These are phyloP conservation scores for Cordyceps javanica DNA, from an alignment of 2,329 filamentous ascomycete genomes.

Conservation along the genomic window DNA sequence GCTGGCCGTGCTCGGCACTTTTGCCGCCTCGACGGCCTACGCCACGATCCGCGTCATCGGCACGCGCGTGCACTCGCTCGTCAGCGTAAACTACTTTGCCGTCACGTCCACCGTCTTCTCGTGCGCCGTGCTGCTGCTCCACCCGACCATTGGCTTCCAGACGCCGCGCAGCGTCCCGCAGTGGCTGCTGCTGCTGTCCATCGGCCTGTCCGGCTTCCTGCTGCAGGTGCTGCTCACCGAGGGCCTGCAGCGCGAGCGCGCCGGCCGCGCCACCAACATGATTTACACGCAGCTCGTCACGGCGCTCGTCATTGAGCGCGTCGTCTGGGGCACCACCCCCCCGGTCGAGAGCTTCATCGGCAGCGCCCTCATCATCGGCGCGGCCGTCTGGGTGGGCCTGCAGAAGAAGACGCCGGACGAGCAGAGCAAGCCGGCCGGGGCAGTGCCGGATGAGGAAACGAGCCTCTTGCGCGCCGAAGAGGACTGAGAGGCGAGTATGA, in stretches of 20 bases:
- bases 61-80: conserved; percentile 65
- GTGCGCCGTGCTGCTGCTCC: conserved; percentile 47
- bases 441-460: conserved; percentile 31
- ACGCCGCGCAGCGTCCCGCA: conserved; percentile 22
- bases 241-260: conserved; percentile 63
- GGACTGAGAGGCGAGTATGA: not conserved
- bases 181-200: conserved; percentile 47
- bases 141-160: conserved; percentile 36
- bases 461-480: conserved; percentile 20
- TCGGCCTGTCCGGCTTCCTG: conserved; percentile 68
- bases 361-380: conserved; percentile 34
- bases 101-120: conserved; percentile 60
- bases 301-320: conserved; percentile 32
- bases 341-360: conserved; percentile 32
- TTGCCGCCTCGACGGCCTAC: conserved; percentile 63
- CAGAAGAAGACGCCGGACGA: conserved; percentile 30
- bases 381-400: conserved; percentile 35
- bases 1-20: conserved; percentile 61
- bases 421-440: conserved; percentile 11
- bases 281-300: conserved; percentile 30
- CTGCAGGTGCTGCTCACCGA: conserved; percentile 73
- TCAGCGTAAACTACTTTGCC: conserved; percentile 75
- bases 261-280: conserved; percentile 26
- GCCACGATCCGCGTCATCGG: conserved; percentile 71
- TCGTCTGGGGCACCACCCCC: conserved; percentile 38